Evolutionary conservation across 768 basidiomycete species (phyloP), one percentile per base, ranked within the genome.

Genomic region (Lactifluus rugatus): DNA sequence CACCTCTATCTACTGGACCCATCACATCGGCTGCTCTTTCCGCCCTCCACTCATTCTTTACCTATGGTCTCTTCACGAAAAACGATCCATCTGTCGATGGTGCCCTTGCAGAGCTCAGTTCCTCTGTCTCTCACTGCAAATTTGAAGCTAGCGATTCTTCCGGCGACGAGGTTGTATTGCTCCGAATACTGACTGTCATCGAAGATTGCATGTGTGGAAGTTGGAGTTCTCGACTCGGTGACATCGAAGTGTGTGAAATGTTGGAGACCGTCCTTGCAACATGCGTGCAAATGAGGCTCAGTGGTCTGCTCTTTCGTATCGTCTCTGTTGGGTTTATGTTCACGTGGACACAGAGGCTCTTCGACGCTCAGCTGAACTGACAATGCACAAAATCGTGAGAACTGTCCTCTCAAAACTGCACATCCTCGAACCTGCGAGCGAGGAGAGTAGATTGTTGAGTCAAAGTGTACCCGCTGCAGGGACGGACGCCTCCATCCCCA

Each of bases 61-160:
- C 82, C 44, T 89, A 82, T 67, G 82, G 82, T 25, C 75, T 94
- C 66, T 82, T 95, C 49, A 78, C 76, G 10, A 72, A 80, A 14
- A 68, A 73, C 39, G 80, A 87, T 44, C 61, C 76, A 50, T 73
- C 76, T 37, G 72, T 94, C 60, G 79, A 85, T 62, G 68, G 74
- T 53, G 87, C 87, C 5, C 78, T 98, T 52, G 76, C 83, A 17
- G 89, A 92, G 61, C 78, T 96, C 58, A 94, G 93, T 69, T 86
- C 81, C 59, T 85, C 95, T 0, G 82, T 94, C 13, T 92, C 95
- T 5, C 91, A 92, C 67, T 97, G 95, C 78, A 93, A 95, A 73
- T 99, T 99, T 67, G 95, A 98, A 72, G 90, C 91, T 4, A 95
- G 90, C 66, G 93, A 97, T 68, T 91, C 91, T 2, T 92, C 93